phyloP scores from a whole-genome alignment of 805 yeast genomes.

The Schizosaccharomyces cryophilus region DNA sequence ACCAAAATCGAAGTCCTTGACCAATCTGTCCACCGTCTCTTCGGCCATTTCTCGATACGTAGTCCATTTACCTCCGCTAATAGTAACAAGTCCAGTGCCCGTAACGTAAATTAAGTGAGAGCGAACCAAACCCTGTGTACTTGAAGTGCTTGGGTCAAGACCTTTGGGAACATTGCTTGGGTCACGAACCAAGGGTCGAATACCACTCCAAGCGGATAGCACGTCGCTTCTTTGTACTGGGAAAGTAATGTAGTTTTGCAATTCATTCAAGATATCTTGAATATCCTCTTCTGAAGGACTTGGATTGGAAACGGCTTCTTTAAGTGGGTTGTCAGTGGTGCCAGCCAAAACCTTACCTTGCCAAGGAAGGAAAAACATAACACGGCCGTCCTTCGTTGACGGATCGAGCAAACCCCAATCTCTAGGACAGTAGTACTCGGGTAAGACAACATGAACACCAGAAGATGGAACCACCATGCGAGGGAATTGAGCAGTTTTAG shows the following conservation, averaged over 20 bases:
- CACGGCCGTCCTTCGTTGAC: constrained; percentile 81
- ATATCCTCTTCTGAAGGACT: constrained; percentile 73
- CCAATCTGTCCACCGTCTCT: constrained; percentile 61
- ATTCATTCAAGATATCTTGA: constrained; percentile 60
- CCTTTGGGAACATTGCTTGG: not conserved
- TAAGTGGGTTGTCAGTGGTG: constrained; percentile 66
- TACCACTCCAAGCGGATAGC: constrained; percentile 89
- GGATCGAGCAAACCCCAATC: constrained; percentile 79
- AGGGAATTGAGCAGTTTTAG: constrained; percentile 19
- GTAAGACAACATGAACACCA: constrained; percentile 80
- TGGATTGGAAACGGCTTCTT: constrained; percentile 25
- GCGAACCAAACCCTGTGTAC: constrained; percentile 77
- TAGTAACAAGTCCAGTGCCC: constrained; percentile 55
- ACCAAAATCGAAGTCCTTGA: constrained; percentile 18
- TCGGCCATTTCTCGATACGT: constrained; percentile 95
- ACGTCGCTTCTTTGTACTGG: constrained; percentile 79
- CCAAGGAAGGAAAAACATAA: constrained; percentile 93
- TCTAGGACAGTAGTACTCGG: constrained; percentile 75
- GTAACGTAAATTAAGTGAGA: constrained; percentile 59
- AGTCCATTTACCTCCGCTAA: constrained; percentile 96
- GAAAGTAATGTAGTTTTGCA: constrained; percentile 64
- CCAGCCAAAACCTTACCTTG: constrained; percentile 92
- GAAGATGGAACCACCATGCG: constrained; percentile 76
- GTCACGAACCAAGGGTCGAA: constrained; percentile 79
- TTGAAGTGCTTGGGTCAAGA: constrained; percentile 18